Conservation (phyloP, 2,329 filamentous ascomycete species). For the Dactylellina sp. region DNA sequence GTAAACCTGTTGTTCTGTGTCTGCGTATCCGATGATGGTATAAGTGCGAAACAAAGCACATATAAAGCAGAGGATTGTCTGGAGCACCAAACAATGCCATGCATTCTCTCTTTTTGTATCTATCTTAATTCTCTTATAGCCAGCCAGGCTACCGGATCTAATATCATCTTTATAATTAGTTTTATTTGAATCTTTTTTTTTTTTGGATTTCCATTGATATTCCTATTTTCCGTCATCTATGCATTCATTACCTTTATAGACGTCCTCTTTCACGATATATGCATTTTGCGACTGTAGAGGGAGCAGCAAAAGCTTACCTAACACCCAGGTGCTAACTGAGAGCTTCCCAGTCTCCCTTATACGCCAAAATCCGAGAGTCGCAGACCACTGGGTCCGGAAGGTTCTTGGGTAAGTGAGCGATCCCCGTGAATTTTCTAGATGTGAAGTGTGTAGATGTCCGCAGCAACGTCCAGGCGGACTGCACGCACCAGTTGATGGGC, state of each 20-base stretch:
- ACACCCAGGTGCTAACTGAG: neutral
- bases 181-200: neutral
- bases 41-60: neutral
- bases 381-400: neutral
- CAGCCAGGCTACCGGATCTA: neutral
- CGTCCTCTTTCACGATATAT: neutral
- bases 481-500: too few species aligned
- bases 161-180: too few species aligned
- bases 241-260: neutral
- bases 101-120: neutral
- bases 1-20: neutral
- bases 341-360: neutral
- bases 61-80: neutral
- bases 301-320: neutral
- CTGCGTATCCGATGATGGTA: neutral
- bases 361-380: neutral
- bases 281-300: neutral
- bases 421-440: neutral
- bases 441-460: neutral
- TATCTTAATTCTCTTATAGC: too few species aligned
- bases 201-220: neutral
- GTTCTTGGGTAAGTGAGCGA: conserved; percentile 5
- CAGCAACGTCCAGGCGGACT: neutral
- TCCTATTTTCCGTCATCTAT: neutral
- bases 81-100: neutral